Evolutionary conservation across 2,329 filamentous ascomycete species (phyloP), one percentile per base, ranked within the genome.

Genomic region (Diaporthe caulivora): DNA sequence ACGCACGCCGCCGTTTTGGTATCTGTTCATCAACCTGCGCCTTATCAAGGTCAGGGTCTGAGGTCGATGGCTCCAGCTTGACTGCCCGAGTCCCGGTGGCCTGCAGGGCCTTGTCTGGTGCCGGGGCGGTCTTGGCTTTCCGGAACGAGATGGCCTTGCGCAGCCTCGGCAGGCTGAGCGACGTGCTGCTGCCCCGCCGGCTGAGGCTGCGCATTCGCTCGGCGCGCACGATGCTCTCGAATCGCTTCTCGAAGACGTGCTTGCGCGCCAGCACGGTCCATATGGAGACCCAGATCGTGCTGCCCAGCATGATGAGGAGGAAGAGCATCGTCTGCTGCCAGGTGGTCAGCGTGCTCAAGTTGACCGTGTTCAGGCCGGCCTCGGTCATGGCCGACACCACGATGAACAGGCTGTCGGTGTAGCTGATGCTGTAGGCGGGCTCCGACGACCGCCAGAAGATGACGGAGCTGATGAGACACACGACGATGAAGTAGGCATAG

Each of bases 311-410:
- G 75, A 94, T 92, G 54, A 93, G 83, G 4, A 91, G 73, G 77
- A 91, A 93, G 13, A 94, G 84, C 51, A 93, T 81, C 37, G 89
- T 82, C 80, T 94, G 93, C 80, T 94, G 92, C 78, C 91, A 92
- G 0, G 89, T 91, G 51, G 90, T 93, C 78, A 94, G 79, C 37
- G 86, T 83, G 71, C 88, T 91, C 31, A 94, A 82, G 78, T 92
- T 90, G 76, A 91, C 87, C 1, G 92, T 92, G 77, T 93, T 94
- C 72, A 94, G 83, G 0, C 92, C 92, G 9, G 92, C 89, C 70
- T 90, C 86, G 9, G 91, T 93, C 84, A 94, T 91, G 55, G 92
- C 91, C 71, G 90, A 92, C 53, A 91, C 86, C 67, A 89, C 88
- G 68, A 94, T 81, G 79, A 94, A 94, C 21, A 94, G 80, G n/a